Evolutionary conservation across 148 eudicot species (phyloP).

Genomic region (Polygonum maritimum): DNA sequence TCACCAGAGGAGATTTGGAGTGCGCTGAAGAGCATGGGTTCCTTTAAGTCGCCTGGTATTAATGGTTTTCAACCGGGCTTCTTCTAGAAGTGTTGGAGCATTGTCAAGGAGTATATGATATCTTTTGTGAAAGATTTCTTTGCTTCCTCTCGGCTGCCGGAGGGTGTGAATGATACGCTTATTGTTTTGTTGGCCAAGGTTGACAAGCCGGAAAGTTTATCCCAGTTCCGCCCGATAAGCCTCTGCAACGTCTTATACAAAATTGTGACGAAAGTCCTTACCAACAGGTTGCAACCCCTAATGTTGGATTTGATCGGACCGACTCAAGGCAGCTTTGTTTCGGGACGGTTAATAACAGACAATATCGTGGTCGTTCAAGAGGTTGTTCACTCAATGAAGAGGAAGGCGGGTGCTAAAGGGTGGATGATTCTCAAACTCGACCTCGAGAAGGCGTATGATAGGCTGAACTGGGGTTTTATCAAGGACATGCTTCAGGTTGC

Average conservation of each 20-base stretch:
- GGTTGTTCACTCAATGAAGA: neutral
- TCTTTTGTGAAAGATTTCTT: neutral
- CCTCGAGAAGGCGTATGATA: too few relatives aligned
- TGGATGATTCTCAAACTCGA: too few relatives aligned
- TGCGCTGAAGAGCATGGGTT: neutral
- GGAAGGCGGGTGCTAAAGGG: too few relatives aligned
- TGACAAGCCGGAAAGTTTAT: neutral
- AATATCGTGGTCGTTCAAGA: neutral
- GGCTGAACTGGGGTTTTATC: too few relatives aligned
- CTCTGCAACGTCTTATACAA: neutral
- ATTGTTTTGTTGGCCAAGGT: too few relatives aligned
- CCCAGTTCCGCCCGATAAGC: neutral
- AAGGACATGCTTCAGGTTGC: too few relatives aligned
- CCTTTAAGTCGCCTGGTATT: neutral
- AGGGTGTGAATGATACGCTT: neutral
- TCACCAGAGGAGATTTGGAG: neutral
- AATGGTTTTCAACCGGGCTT: neutral
- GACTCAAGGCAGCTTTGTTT: too few relatives aligned
- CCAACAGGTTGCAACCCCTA: too few relatives aligned
- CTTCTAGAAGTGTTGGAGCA: neutral
- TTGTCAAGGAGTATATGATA: neutral
- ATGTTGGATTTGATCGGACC: too few relatives aligned
- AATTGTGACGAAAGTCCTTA: neutral
- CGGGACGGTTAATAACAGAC: neutral
- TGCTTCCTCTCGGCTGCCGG: neutral